Evolutionary conservation across 2,329 filamentous ascomycete genomes (phyloP), one percentile per base, ranked within the genome.

Genomic region (Tolypocladium tropicale): DNA sequence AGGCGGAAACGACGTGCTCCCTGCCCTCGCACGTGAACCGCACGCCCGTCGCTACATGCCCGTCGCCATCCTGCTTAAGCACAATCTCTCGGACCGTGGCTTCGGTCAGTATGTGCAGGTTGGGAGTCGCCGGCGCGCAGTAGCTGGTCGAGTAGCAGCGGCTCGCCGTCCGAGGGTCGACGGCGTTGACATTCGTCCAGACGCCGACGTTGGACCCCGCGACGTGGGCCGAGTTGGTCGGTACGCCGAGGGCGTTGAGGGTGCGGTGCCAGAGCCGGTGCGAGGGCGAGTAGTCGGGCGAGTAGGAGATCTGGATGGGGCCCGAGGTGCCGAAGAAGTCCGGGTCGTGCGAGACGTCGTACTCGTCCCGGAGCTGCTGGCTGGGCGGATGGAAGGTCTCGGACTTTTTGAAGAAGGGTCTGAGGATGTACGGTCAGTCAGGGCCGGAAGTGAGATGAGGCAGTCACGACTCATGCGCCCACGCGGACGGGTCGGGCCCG

Each of bases 121-220:
- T 81, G 2, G 67, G 60, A 28, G 70, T 69, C 4, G 73, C 65
- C 5, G 63, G 62, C 67, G 34, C 79, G 63, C 39, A 78, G 59
- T 58, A 85, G 65, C 57, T 78, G 65, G 51, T 73, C 58, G 21
- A 78, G 63, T 79, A 82, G 2, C 76, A 80, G 36, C 80, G 70
- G 23, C 68, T 74, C 43, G 74, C 71, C 5, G 68, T 70, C 75
- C 34, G 73, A 11, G 72, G 70, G 49, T 77, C 70, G 39, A 82
- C 73, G 56, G 74, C 78, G 59, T 72, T 77, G 11, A 79, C 71
- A 57, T 78, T 76, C 36, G 72, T 74, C 66, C 75, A 76, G 7
- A 76, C 76, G 7, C 80, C 80, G 4, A 79, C 63, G 16, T 74
- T 75, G 52, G 77, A 73, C 2, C 80, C 80, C 16, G 72, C 70